Evolutionary conservation across 2,329 filamentous ascomycete genomes (phyloP).

Genomic region (Calonectria naviculata): DNA sequence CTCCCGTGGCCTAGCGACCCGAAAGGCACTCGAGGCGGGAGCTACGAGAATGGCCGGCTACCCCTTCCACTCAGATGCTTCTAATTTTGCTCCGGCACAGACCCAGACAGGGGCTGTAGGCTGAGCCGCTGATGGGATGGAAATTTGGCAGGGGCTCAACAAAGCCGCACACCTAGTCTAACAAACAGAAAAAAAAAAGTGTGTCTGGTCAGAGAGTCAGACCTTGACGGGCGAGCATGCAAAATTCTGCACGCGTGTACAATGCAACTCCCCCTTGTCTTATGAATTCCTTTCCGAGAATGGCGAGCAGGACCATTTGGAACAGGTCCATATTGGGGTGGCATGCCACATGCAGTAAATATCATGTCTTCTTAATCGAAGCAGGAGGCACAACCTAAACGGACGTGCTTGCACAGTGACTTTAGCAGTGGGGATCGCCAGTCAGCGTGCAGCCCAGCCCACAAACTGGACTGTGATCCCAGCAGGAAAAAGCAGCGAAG

Average conservation of each 20-base stretch:
- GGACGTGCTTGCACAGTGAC: conserved; percentile 19
- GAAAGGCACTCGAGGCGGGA: conserved; percentile 17
- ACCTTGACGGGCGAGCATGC: background rate
- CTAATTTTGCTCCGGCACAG: conserved; percentile 21
- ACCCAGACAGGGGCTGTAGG: conserved; percentile 6
- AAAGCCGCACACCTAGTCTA: background rate
- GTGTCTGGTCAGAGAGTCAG: background rate
- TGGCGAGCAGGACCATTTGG: background rate
- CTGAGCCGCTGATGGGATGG: conserved; percentile 14
- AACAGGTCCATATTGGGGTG: background rate
- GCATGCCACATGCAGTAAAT: conserved; percentile 9
- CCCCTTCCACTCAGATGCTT: conserved; percentile 12
- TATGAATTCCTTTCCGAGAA: background rate
- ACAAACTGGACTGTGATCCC: conserved; percentile 17
- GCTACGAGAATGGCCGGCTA: background rate
- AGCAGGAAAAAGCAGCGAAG: conserved; percentile 10
- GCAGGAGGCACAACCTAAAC: background rate
- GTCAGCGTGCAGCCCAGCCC: conserved; percentile 10
- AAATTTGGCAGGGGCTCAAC: conserved; percentile 11
- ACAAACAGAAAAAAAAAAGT: background rate
- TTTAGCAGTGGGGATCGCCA: conserved; percentile 17
- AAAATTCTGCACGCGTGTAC: background rate
- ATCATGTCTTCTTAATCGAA: background rate
- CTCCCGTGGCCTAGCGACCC: background rate
- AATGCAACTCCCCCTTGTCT: conserved; percentile 7